Conservation (phyloP, 2,329 filamentous ascomycete genomes). For the Lecanicillium sp. region DNA sequence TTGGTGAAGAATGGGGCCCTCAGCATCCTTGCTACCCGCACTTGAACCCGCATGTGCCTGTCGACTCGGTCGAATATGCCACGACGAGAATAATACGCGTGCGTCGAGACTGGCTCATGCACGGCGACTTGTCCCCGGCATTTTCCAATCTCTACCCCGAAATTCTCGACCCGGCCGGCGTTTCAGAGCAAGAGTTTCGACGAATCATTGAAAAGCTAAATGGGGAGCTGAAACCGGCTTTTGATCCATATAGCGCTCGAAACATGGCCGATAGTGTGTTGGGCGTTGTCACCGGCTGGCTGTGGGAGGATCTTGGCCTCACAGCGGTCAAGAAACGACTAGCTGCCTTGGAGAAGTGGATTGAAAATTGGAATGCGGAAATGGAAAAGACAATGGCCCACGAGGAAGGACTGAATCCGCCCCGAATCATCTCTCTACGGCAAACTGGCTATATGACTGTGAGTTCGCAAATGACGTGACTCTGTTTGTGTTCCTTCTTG, state of each 20-base stretch:
- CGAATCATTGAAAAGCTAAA: conserved; percentile 77
- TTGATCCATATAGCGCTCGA: conserved; percentile 66
- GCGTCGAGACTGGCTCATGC: conserved; percentile 81
- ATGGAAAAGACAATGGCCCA: conserved; percentile 48
- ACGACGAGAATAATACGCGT: conserved; percentile 87
- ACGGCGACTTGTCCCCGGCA: conserved; percentile 82
- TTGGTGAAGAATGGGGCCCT: conserved; percentile 82
- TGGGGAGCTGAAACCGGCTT: conserved; percentile 63
- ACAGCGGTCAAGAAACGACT: conserved; percentile 67
- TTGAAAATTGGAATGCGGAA: conserved; percentile 79
- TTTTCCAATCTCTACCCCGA: conserved; percentile 96
- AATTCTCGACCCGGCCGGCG: conserved; percentile 75
- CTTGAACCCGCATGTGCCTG: conserved; percentile 80
- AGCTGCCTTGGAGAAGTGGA: conserved; percentile 64
- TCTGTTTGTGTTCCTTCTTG: background rate
- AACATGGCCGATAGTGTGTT: conserved; percentile 75
- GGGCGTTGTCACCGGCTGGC: conserved; percentile 79
- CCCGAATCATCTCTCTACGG: conserved; percentile 69
- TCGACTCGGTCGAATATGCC: conserved; percentile 63
- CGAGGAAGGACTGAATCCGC: conserved; percentile 44
- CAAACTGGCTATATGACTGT: conserved; percentile 83
- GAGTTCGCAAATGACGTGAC: conserved; percentile 21
- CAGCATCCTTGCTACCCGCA: conserved; percentile 93
- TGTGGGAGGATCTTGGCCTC: conserved; percentile 86
- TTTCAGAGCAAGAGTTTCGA: conserved; percentile 82